Conservation (phyloP, 805 yeast species). For the Candida germanica region DNA sequence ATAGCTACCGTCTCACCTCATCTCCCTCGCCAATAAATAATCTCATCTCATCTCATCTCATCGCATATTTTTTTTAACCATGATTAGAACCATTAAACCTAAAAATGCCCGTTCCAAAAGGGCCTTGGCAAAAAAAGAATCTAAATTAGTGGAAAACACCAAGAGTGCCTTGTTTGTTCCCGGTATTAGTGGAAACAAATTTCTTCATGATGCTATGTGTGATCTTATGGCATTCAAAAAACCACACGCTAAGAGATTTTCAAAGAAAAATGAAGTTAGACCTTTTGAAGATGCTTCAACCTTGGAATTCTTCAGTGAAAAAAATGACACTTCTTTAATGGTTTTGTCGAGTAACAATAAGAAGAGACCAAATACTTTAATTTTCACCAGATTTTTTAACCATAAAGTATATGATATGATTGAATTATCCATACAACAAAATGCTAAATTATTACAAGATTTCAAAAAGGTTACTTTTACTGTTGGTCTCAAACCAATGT, state of each 20-base stretch:
- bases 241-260: constrained; percentile 83
- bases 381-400: constrained; percentile 87
- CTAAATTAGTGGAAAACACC: constrained; percentile 85
- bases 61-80: constrained; percentile 20
- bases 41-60: constrained; percentile 5
- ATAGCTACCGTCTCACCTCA: too few species aligned
- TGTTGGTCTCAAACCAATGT: constrained; percentile 91
- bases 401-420: constrained; percentile 91
- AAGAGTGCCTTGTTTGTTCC: constrained; percentile 90
- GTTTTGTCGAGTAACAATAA: constrained; percentile 79
- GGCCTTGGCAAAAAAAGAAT: constrained; percentile 83
- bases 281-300: constrained; percentile 90
- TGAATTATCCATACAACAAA: constrained; percentile 71
- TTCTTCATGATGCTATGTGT: constrained; percentile 83
- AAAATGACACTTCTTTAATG: constrained; percentile 84
- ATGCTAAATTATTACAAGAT: constrained; percentile 68
- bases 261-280: constrained; percentile 80
- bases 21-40: too few species aligned
- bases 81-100: constrained; percentile 50
- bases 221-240: constrained; percentile 88
- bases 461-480: constrained; percentile 79
- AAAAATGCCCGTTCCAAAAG: constrained; percentile 95
- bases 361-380: constrained; percentile 88
- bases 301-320: constrained; percentile 89
- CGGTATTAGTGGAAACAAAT: constrained; percentile 75